Conservation (phyloP, 2,329 filamentous ascomycete genomes). For the Chrysoporthe austroafricana region DNA sequence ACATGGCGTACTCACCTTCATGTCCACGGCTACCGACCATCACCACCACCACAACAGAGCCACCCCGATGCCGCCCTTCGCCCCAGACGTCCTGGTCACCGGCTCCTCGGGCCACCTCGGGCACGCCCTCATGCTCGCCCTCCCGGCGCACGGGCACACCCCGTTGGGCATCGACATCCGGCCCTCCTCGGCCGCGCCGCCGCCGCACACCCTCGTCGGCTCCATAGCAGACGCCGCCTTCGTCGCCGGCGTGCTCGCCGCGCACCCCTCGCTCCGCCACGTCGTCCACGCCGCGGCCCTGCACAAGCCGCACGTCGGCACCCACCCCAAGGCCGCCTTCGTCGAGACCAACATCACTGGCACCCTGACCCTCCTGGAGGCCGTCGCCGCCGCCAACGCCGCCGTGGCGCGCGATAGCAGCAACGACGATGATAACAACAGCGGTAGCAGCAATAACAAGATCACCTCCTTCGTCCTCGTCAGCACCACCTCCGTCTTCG, state of each 20-base stretch:
- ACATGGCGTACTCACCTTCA: not conserved
- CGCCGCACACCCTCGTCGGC: conserved; percentile 36
- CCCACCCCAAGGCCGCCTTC: conserved; percentile 49
- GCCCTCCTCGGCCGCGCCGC: conserved; percentile 36
- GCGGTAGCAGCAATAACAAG: not conserved
- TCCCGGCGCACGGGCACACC: conserved; percentile 43
- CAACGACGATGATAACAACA: not conserved
- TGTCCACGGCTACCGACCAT: not conserved
- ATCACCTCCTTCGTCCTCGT: conserved; percentile 48
- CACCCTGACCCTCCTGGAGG: conserved; percentile 47
- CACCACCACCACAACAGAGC: not conserved
- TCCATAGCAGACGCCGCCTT: conserved; percentile 43
- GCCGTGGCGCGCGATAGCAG: not conserved
- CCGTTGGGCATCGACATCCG: conserved; percentile 50
- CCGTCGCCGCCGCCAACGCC: conserved; percentile 33
- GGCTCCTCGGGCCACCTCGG: conserved; percentile 53
- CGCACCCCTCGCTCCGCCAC: conserved; percentile 41
- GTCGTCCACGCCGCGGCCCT: conserved; percentile 51
- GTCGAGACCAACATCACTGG: conserved; percentile 50
- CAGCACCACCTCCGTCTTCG: conserved; percentile 52
- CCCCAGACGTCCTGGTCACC: conserved; percentile 47
- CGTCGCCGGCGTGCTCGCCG: conserved; percentile 38
- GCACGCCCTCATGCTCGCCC: conserved; percentile 48
- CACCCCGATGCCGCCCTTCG: not conserved
- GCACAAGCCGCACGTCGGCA: conserved; percentile 52